Evolutionary conservation across 192 early-diverging fungal genomes (phyloP), one percentile per base, ranked within the genome.

Genomic region (Fimicolochytrium jonesii): DNA sequence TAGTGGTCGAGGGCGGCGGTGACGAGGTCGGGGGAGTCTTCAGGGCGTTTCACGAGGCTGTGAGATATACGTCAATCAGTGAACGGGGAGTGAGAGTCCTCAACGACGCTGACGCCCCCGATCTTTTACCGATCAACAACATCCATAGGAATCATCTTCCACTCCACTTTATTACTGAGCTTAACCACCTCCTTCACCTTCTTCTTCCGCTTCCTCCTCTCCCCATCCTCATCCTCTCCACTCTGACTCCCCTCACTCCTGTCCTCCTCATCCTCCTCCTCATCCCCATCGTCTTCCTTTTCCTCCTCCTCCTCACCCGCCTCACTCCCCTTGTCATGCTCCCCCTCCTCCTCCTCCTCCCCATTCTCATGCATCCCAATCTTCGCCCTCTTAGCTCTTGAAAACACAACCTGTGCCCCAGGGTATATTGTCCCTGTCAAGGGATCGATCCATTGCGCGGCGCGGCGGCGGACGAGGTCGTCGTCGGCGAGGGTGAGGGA

Each of bases 21-120:
- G 34, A 77, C 45, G n/a, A 25, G 7, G 15, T 74, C 67, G 2
- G 67, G 64, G 20, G 45, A 45, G 43, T 78, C 72, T 61, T 75
- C 75, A 0, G 76, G 77, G n/a, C 65, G 61, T 50, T 75, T 73
- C 46, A 82, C 49, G 2, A 82, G 56, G 32, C 77, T 78, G 42
- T 20, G 7, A 13, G 18, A 9, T 17, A 35, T 0, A 10, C 15
- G 2, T 28, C 29, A 9, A n/a, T 32, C 35, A 31, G 49, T 49
- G 20, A 13, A 18, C 25, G 0, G 31, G 30, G 11, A 42, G 37
- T 32, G 26, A 31, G 5, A 35, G n/a, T 1, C 53, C 26, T 33
- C 26, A 35, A 20, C 35, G 17, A 42, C 13, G 22, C 29, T 28
- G n/a, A n/a, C n/a, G n/a, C n/a, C n/a, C n/a, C n/a, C n/a, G n/a